phyloP scores from a whole-genome alignment of 73 alveolate genomes.

The Paramecium pentaurelia region DNA sequence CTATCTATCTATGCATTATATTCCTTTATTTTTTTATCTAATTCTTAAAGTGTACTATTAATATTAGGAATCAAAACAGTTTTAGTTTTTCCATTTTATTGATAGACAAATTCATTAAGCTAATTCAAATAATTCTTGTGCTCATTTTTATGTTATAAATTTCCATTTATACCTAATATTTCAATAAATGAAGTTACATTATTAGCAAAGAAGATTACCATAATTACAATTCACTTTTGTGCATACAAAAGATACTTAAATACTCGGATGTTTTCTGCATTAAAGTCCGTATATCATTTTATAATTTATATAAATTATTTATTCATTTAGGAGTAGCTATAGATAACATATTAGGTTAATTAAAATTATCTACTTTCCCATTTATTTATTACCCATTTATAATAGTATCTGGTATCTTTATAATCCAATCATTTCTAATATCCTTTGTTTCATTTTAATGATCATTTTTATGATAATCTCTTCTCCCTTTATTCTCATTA shows the following conservation, averaged over 20 bases:
- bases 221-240: background rate
- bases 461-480: background rate
- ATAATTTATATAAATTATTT: background rate
- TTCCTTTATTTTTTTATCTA: background rate
- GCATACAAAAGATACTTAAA: background rate
- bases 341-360: background rate
- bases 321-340: background rate
- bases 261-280: background rate
- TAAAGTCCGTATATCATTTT: background rate
- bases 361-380: background rate
- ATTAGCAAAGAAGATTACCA: constrained; percentile 24
- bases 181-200: background rate
- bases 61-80: background rate
- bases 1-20: background rate
- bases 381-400: background rate
- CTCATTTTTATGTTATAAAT: background rate
- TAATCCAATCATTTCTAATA: background rate
- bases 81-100: constrained; percentile 28
- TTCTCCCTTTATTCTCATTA: background rate
- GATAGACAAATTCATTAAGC: background rate
- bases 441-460: background rate
- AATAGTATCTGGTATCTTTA: background rate
- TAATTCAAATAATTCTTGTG: background rate
- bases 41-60: background rate
- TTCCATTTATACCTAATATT: background rate